Base-by-base conservation (phyloP, 257 asterid genomes). In the Solanum ahanhuiri region DNA sequence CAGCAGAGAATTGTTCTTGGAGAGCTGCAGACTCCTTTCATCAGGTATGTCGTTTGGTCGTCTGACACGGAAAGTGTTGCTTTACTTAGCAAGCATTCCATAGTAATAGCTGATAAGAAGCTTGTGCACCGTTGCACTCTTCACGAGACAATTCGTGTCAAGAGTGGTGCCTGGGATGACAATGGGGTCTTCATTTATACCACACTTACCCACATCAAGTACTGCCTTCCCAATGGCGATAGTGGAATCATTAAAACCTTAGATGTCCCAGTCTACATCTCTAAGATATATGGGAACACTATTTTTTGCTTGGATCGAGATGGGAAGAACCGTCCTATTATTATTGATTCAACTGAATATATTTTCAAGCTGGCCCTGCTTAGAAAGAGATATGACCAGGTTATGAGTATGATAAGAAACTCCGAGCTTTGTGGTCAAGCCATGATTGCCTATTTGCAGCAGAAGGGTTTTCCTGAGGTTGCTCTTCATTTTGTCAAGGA, bases 131-230 rank as follows among this genome's bases (percentile, higher is more conserved):
- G 98, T 28, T 95, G 98, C 91, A 95, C 99, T 30, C 98, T 97
- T 88, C 99, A 97, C 17, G 99, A 97, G 93, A 97, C 99, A 3
- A 97, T 97, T 86, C 98, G 99, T 58, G 99, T 97, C 88, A 97
- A 97, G 91, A 97, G 98, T 85, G 99, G 99, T 88, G 98, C 97
- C 11, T 97, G 99, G 99, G 99, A 97, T 85, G 99, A 97, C 84
- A 95, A 94, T 79, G 99, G 99, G 70, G 98, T 95, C 71, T 97
- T 97, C 84, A 92, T 97, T 48, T 95, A 97, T 83, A 96, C 99
- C 5, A 97, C 99, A 15, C 89, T 97, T 85, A 97, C 98, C 1
- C 99, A 97, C 88, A 95, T 97, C 86, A 97, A 97, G 93, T 97
- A 97, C 81, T 97, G 99, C 93, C 95, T 97, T 86, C 99, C 98